phyloP scores from a whole-genome alignment of 2,329 filamentous ascomycete species.

The Hymenoscyphus fraxineus region DNA sequence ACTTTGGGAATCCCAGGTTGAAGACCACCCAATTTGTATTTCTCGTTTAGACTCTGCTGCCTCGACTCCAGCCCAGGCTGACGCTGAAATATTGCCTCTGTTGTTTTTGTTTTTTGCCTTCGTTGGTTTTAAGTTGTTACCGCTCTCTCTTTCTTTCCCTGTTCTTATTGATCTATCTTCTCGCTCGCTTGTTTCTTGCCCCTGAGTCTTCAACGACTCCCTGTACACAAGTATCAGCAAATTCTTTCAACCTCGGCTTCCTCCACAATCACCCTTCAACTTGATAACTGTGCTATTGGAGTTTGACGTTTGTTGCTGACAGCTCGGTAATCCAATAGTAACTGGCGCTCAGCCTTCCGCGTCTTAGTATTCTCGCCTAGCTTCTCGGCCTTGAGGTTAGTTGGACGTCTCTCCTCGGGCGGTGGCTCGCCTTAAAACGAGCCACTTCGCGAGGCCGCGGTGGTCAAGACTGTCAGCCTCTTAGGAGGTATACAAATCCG shows the following conservation, averaged over 20 bases:
- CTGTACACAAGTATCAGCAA: background rate
- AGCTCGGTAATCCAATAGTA: background rate
- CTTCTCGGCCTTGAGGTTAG: constrained; percentile 9
- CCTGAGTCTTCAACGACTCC: background rate
- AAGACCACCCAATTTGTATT: too few species aligned
- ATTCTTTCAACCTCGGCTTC: background rate
- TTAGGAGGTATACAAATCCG: constrained; percentile 2
- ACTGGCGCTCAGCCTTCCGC: background rate
- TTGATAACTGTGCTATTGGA: background rate
- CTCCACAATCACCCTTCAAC: background rate
- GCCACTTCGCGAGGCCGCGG: background rate
- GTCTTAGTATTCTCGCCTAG: background rate
- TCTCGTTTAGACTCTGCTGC: background rate
- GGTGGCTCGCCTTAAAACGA: constrained; percentile 3
- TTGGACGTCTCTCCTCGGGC: background rate
- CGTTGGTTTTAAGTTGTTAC: background rate
- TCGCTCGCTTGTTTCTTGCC: background rate
- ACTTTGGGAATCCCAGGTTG: too few species aligned
- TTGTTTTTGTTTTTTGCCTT: background rate
- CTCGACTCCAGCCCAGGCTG: background rate
- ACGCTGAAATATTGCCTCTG: background rate
- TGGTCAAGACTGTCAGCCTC: constrained; percentile 5
- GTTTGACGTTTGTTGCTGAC: background rate
- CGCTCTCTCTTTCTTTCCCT: background rate
- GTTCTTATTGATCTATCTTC: background rate